Evolutionary conservation across 1,284 basidiomycete species (phyloP).

Genomic region (Gastroboletus turbinatus): DNA sequence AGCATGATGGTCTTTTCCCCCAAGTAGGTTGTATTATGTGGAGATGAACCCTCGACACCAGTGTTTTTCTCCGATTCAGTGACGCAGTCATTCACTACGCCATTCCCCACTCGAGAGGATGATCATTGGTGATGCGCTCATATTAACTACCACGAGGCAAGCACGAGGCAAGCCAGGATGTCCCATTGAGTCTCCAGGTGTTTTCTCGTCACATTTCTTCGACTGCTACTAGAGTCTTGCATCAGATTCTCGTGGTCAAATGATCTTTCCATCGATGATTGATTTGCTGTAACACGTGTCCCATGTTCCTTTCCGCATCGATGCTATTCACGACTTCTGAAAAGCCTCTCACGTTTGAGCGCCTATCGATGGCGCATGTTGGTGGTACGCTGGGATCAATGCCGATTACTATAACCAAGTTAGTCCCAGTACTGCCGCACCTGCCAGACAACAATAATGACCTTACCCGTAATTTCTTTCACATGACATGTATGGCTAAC

Average conservation of each 20-base stretch:
- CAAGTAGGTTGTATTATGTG: background rate
- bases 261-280: background rate
- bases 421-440: background rate
- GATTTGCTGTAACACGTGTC: background rate
- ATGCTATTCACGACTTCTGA: background rate
- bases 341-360: background rate
- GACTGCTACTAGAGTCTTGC: too few relatives aligned
- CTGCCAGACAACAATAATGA: background rate
- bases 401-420: conserved; percentile 7
- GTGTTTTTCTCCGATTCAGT: background rate
- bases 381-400: background rate
- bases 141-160: background rate
- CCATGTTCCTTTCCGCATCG: background rate
- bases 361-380: background rate
- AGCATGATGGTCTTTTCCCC: background rate
- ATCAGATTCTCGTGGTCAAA: background rate
- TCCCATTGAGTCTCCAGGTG: background rate
- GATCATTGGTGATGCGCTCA: background rate
- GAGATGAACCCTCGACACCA: background rate
- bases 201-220: background rate
- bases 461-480: background rate
- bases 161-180: background rate
- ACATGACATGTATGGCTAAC: too few relatives aligned
- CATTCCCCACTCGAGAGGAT: background rate
- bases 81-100: background rate